Evolutionary conservation across 1,284 basidiomycete genomes (phyloP), one percentile per base, ranked within the genome.

Genomic region (Puccinia polysora): DNA sequence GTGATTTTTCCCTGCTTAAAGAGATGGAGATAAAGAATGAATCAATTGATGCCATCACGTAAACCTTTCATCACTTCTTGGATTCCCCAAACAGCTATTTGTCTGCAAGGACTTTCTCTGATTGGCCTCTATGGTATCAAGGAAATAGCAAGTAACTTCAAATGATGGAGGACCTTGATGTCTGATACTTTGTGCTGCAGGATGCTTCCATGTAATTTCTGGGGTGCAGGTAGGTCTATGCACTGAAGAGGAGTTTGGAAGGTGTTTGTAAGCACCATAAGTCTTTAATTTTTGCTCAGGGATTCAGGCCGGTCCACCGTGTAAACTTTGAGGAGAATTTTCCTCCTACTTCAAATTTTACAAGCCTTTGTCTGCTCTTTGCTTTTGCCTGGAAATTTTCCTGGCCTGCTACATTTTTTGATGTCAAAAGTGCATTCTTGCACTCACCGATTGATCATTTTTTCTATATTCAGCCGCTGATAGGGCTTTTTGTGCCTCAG

Each of bases 191-290:
- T 36, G 55, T 58, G 25, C 32, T 28, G 4, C 23, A 2, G 55
- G 40, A 43, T 8, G 18, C 4, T 20, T 7, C 7, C 32, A 2
- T 8, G 2, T 28, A 55, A 55, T 20, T 58, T 7, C 55, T 58
- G 18, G 40, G 23, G n/a, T 58, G 55, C 40, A 8, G 55, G 20
- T 58, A 36, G 55, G 55, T 58, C 18, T 58, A 36, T 38, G 55
- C 55, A 4, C 32, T 58, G 23, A 58, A 58, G 14, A 4, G 30
- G 2, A 6, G 14, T 18, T 36, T 36, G n/a, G 55, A 58, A n/a
- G 55, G 55, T 2, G 55, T 38, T 2, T 36, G 34, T 18, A 20
- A 8, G n/a, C 2, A 38, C 5, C 25, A 20, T 28, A 58, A 58
- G 18, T 32, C 34, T 1, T 14, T n/a, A 12, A 58, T 58, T 20